Conservation (phyloP, 148 eudicot genomes). For the Rhododendron mucronatum region DNA sequence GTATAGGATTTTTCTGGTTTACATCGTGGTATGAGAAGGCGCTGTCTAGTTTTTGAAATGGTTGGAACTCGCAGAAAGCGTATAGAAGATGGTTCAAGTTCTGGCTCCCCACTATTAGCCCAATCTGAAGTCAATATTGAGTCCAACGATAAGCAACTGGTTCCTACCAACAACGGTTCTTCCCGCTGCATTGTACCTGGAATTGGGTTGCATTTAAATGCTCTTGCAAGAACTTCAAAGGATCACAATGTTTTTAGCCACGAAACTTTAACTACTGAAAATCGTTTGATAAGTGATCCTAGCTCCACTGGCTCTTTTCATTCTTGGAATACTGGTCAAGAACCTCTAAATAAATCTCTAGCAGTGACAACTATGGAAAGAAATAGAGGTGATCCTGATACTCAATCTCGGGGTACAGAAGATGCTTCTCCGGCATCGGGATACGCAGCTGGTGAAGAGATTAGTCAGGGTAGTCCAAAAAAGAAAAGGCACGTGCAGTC, state of each 20-base stretch:
- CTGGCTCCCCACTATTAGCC: slow-evolving; percentile 30
- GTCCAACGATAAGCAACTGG: slow-evolving; percentile 29
- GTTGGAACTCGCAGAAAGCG: slow-evolving; percentile 55
- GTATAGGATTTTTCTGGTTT: slow-evolving; percentile 45
- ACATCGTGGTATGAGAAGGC: slow-evolving; percentile 74
- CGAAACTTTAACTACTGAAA: slow-evolving; percentile 33
- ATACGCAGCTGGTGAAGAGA: slow-evolving; percentile 35
- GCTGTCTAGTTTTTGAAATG: slow-evolving; percentile 89
- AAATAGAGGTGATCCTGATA: slow-evolving; percentile 36
- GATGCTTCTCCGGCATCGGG: slow-evolving; percentile 47
- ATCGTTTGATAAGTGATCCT: slow-evolving; percentile 26
- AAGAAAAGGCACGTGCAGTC: slow-evolving; percentile 59
- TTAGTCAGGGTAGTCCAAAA: slow-evolving; percentile 64
- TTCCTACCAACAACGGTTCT: slow-evolving; percentile 37
- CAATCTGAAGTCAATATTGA: slow-evolving; percentile 30
- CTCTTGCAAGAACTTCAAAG: slow-evolving; percentile 66
- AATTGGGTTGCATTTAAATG: slow-evolving; percentile 94
- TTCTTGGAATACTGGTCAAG: slow-evolving; percentile 25
- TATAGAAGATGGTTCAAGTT: slow-evolving; percentile 31
- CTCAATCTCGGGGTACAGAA: slow-evolving; percentile 35
- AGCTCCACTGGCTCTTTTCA: slow-evolving; percentile 15
- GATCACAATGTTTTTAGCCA: slow-evolving; percentile 35
- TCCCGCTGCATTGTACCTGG: slow-evolving; percentile 57
- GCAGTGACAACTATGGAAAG: slow-evolving; percentile 30
- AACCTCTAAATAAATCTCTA: slow-evolving; percentile 23